Base-by-base conservation (phyloP, 169 alveolate species). In the Nephromyces sp. region DNA sequence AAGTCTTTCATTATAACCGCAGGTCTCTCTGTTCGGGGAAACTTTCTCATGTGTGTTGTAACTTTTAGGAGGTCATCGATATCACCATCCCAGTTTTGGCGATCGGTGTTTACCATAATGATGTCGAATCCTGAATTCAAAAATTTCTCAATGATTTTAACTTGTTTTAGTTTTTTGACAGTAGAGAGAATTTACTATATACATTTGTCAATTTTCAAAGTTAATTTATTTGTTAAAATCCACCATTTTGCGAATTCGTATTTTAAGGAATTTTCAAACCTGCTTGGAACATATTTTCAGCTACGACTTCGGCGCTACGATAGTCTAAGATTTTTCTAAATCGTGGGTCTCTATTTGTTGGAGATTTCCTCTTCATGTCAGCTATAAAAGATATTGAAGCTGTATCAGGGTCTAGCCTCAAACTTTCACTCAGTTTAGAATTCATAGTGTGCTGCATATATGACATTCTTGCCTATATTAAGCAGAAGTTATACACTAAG, bases 1-100 rank as follows among this genome's bases (percentile, higher is more conserved):
- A 73, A 22, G 43, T 73, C 79, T 68, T 73, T 73, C 79, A 73
- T 73, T 27, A 73, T 73, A 0, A 73, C 33, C 8, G 79, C 79
- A 27, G 79, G 79, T 1, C 79, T 52, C n/a, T 62, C 32, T 2
- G 35, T 15, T 33, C 74, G 15, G 25, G 25, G 57, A 43, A 43
- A n/a, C 57, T 43, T 43, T n/a, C 57, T 15, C 57, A 43, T n/a
- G 15, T 43, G 25, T 15, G 15, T 43, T 15, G 25, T 15, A n/a
- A 15, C n/a, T n/a, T 43, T 15, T n/a, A 15, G 25, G n/a, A 43
- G 57, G 57, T 43, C 57, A n/a, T n/a, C n/a, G n/a, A 43, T 43
- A 43, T 43, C 57, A 43, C 57, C 57, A 15, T n/a, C 57, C 57
- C 57, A 43, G 57, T 43, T 43, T n/a, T 43, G 25, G 15, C n/a